Conservation (phyloP, 495 filamentous ascomycete genomes). For the Melanomma pulvis-pyrius region DNA sequence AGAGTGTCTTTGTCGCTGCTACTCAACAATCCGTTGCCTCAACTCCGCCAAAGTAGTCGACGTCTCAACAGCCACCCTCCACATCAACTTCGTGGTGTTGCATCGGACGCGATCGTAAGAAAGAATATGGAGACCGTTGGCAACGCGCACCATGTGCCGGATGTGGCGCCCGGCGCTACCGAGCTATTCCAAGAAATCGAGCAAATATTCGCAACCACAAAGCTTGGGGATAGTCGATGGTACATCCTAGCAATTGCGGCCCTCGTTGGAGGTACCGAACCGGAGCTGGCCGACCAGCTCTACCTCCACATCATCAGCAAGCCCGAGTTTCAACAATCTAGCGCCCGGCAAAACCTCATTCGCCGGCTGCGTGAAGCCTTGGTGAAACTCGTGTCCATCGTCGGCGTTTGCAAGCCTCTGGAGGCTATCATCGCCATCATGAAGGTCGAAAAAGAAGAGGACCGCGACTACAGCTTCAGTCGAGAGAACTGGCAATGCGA, state of each 20-base stretch:
- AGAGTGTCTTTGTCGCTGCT: neutral
- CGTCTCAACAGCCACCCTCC: neutral
- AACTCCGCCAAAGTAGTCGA: neutral
- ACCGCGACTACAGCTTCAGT: constrained; percentile 54
- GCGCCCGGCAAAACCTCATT: constrained; percentile 51
- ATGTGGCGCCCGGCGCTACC: neutral
- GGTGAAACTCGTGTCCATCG: constrained; percentile 54
- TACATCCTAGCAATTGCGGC: constrained; percentile 41
- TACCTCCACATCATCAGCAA: constrained; percentile 56
- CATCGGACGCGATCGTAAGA: neutral
- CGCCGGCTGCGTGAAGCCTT: constrained; percentile 58
- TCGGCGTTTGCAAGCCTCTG: constrained; percentile 59
- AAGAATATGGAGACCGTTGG: neutral
- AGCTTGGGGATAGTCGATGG: constrained; percentile 8
- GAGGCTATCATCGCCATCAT: constrained; percentile 54
- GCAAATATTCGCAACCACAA: constrained; percentile 2
- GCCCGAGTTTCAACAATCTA: constrained; percentile 44
- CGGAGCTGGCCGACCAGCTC: constrained; percentile 52
- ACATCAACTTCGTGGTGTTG: no score
- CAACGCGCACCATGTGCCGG: neutral
- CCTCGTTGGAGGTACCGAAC: constrained; percentile 51
- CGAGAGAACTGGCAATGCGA: constrained; percentile 50
- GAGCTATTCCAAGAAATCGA: constrained; percentile 19
- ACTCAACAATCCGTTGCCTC: neutral
- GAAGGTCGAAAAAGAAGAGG: constrained; percentile 53